Percentiles rank a stretch among this genome's conserved stretches.
These are phyloP conservation scores for Penicillium brevicompactum DNA, from an alignment of 2,329 filamentous ascomycete species.

Conservation along the genomic window DNA sequence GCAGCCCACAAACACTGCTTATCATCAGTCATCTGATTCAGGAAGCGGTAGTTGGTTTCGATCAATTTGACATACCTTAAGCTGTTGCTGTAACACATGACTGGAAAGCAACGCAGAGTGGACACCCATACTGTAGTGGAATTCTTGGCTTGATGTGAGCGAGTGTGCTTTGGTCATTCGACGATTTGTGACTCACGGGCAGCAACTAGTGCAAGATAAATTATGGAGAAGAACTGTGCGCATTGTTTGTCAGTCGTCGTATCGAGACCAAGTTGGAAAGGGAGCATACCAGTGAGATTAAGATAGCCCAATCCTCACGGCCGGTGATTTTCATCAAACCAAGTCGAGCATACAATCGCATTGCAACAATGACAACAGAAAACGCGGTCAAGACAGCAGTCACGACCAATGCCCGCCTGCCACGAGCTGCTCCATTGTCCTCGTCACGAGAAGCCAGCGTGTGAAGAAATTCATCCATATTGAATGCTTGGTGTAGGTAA, in stretches of 20 bases:
- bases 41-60: neutral
- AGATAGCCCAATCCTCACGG: slow-evolving; percentile 37
- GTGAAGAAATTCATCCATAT: slow-evolving; percentile 20
- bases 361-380: slow-evolving; percentile 27
- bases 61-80: slow-evolving; percentile 24
- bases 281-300: slow-evolving; percentile 27
- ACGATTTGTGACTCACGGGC: slow-evolving; percentile 22
- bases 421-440: slow-evolving; percentile 23
- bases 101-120: slow-evolving; percentile 23
- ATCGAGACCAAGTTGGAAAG: neutral
- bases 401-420: slow-evolving; percentile 32
- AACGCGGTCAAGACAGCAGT: slow-evolving; percentile 32
- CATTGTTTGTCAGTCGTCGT: neutral
- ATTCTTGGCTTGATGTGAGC: slow-evolving; percentile 24
- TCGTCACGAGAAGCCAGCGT: slow-evolving; percentile 19
- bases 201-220: slow-evolving; percentile 32
- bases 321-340: slow-evolving; percentile 35
- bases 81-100: slow-evolving; percentile 21
- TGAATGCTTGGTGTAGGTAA: slow-evolving; percentile 7
- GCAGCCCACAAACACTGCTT: slow-evolving; percentile 32
- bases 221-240: slow-evolving; percentile 24
- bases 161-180: neutral
- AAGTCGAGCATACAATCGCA: slow-evolving; percentile 32
- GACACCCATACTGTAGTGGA: slow-evolving; percentile 29
- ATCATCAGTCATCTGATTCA: neutral